Percentiles rank a stretch among this genome's conserved stretches.
These are phyloP conservation scores for Pestalotiopsis sp. DNA, from an alignment of 2,329 filamentous ascomycete species.

Conservation along the genomic window DNA sequence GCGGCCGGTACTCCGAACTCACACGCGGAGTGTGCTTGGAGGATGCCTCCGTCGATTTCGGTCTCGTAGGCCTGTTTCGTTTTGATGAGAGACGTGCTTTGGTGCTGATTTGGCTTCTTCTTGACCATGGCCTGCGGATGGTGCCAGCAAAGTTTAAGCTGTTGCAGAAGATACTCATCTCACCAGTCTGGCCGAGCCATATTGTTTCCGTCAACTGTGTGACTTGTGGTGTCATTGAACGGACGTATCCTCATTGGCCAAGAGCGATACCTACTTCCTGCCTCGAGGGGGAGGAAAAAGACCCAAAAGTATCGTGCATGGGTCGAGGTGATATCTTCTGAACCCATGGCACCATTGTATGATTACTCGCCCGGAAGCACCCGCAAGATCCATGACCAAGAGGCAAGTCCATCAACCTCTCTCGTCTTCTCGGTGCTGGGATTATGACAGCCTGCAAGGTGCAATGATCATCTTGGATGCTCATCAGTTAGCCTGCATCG, in stretches of 20 bases:
- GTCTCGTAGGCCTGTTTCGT: background rate
- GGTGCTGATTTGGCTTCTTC: background rate
- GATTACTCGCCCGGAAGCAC: background rate
- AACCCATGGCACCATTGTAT: background rate
- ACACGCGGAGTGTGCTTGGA: background rate
- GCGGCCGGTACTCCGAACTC: background rate
- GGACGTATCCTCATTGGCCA: background rate
- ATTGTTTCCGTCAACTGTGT: background rate
- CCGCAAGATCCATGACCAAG: background rate
- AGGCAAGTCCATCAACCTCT: background rate
- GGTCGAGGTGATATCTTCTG: background rate
- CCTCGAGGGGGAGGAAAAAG: background rate
- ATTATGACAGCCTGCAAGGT: conserved; percentile 13
- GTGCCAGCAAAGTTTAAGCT: background rate
- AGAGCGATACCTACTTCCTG: background rate
- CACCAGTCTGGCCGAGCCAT: background rate
- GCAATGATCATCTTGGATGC: conserved; percentile 13
- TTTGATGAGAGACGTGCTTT: background rate
- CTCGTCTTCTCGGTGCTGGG: conserved; percentile 2
- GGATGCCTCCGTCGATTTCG: background rate
- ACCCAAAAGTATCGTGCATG: background rate
- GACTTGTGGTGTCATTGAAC: background rate
- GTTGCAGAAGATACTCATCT: too few species aligned
- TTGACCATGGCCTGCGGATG: background rate
- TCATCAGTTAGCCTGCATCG: background rate